Evolutionary conservation across 2,329 filamentous ascomycete species (phyloP).

Genomic region (Diaporthe citri): DNA sequence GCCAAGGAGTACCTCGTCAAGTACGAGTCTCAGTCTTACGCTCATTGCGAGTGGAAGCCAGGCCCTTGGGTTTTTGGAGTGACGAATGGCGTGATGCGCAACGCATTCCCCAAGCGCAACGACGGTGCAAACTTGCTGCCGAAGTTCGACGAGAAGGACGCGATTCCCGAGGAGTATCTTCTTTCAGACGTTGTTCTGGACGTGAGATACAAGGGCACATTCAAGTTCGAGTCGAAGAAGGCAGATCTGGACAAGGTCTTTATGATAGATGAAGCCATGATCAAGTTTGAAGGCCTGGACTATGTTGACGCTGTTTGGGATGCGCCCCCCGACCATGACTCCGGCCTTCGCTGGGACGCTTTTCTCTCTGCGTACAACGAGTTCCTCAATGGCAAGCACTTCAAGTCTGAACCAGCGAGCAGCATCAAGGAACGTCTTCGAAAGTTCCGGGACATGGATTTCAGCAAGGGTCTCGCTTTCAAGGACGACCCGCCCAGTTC

Average conservation of each 20-base stretch:
- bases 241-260: slow-evolving; percentile 79
- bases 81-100: slow-evolving; percentile 72
- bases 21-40: slow-evolving; percentile 86
- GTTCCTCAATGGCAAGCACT: slow-evolving; percentile 83
- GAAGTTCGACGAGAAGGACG: slow-evolving; percentile 79
- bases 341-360: slow-evolving; percentile 77
- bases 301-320: slow-evolving; percentile 97
- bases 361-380: slow-evolving; percentile 89
- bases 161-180: slow-evolving; percentile 88
- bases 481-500: slow-evolving; percentile 57
- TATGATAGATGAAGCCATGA: slow-evolving; percentile 79
- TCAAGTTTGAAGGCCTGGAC: slow-evolving; percentile 92
- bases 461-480: slow-evolving; percentile 66
- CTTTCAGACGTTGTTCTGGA: slow-evolving; percentile 91
- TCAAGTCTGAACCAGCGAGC: slow-evolving; percentile 66
- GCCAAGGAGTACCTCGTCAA: slow-evolving; percentile 94
- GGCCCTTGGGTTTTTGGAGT: slow-evolving; percentile 90
- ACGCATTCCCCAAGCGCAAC: slow-evolving; percentile 80
- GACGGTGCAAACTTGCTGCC: slow-evolving; percentile 70
- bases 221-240: slow-evolving; percentile 69
- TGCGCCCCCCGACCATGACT: slow-evolving; percentile 76
- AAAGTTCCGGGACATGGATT: slow-evolving; percentile 74
- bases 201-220: slow-evolving; percentile 70
- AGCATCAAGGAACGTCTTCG: slow-evolving; percentile 77
- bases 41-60: slow-evolving; percentile 86